Conservation (phyloP, 345 rosid species). For the Eucalyptus marginata region DNA sequence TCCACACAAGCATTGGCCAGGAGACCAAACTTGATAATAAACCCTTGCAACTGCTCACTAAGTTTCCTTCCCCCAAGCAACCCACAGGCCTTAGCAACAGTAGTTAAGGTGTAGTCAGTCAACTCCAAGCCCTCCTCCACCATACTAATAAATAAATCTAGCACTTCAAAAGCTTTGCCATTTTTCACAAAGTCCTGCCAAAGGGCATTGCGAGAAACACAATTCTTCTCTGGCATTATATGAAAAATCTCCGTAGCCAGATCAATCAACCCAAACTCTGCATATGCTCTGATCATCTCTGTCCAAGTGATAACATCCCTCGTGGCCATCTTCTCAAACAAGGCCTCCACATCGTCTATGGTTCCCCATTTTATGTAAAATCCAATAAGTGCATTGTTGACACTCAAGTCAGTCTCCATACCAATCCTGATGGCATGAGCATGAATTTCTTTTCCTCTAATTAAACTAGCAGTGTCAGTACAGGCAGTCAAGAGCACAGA, state of each 20-base stretch:
- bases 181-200: conserved; percentile 59
- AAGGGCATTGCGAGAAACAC: conserved; percentile 51
- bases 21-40: conserved; percentile 51
- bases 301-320: conserved; percentile 63
- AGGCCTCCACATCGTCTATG: conserved; percentile 19
- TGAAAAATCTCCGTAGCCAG: conserved; percentile 45
- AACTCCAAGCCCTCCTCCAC: conserved; percentile 39
- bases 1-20: conserved; percentile 43
- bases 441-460: conserved; percentile 58
- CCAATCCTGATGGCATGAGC: conserved; percentile 50
- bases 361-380: conserved; percentile 47
- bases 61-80: conserved; percentile 19
- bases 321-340: conserved; percentile 38
- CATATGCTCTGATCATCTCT: conserved; percentile 48
- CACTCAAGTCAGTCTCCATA: conserved; percentile 38
- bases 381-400: conserved; percentile 53
- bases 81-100: conserved; percentile 56
- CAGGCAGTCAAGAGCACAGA: conserved; percentile 58
- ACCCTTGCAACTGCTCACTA: conserved; percentile 71
- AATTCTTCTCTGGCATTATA: conserved; percentile 53
- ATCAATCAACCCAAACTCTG: conserved; percentile 57
- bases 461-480: conserved; percentile 14
- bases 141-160: conserved; percentile 43
- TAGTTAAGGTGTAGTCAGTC: conserved; percentile 55
- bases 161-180: conserved; percentile 30